Conservation (phyloP, 345 rosid genomes). For the Aquilaria sinensis region DNA sequence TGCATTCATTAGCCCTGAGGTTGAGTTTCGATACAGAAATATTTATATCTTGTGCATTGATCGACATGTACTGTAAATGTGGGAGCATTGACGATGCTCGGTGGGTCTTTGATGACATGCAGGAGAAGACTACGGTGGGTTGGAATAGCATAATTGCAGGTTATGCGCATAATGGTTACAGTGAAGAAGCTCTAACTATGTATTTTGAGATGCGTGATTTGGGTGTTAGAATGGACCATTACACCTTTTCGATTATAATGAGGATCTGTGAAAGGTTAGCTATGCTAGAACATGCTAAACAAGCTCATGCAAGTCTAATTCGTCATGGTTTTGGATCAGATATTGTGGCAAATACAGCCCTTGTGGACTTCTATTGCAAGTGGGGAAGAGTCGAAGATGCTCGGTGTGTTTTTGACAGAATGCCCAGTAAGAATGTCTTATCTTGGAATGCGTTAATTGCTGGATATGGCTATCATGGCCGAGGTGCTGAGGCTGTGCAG, state of each 20-base stretch:
- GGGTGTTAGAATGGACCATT: constrained; percentile 65
- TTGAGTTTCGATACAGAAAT: constrained; percentile 37
- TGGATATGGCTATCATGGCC: constrained; percentile 77
- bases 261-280: constrained; percentile 71
- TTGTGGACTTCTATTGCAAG: constrained; percentile 91
- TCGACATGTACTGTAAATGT: constrained; percentile 87
- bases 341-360: constrained; percentile 66
- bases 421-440: constrained; percentile 62
- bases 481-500: constrained; percentile 60
- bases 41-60: constrained; percentile 72
- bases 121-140: constrained; percentile 70
- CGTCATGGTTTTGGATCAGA: constrained; percentile 71
- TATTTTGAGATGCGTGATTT: constrained; percentile 66
- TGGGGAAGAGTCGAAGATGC: constrained; percentile 91
- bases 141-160: constrained; percentile 81
- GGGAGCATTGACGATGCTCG: constrained; percentile 80
- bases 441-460: constrained; percentile 88
- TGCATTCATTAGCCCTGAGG: constrained; percentile 63
- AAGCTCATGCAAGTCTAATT: constrained; percentile 72
- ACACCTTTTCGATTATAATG: constrained; percentile 67
- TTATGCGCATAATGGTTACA: constrained; percentile 74
- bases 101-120: constrained; percentile 61
- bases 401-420: constrained; percentile 50
- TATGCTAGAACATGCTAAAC: constrained; percentile 60
- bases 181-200: constrained; percentile 70